Evolutionary conservation across 306 rosid genomes (phyloP), one percentile per base, ranked within the genome.

Genomic region (Chamaecrista fasciculata): DNA sequence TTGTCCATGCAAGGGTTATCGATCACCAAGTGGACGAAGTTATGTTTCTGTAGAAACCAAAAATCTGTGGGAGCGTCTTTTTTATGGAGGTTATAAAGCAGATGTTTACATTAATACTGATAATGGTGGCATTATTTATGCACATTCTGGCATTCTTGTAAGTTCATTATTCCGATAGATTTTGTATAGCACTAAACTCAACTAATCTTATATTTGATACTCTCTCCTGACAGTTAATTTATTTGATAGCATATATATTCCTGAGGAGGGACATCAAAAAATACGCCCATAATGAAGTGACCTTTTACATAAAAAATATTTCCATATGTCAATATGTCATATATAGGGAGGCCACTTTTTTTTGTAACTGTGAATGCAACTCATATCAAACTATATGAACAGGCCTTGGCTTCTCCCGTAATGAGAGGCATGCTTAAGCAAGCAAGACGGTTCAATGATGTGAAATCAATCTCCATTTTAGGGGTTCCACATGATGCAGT

Each of bases 401-500:
- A 94, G 98, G 96, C 78, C 50, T 75, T 72, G 89, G 81, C 95
- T 69, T 88, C 97, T 74, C 85, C 97, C n/a, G 97, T 82, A 33
- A 53, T 94, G 7, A 82, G 69, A 67, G 84, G 81, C 75, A 55
- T 85, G 86, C 70, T 94, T 33, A 83, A 79, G 81, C 72, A 72
- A 74, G 80, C 85, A 62, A 70, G 53, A 21, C 70, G 69, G 55
- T 62, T 5, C 26, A 70, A 61, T 11, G 63, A 79, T 26, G 73
- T 55, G 72, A 73, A 65, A 72, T 51, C 77, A 51, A 83, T 94
- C 78, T 77, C 87, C 25, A 85, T 90, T 58, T 71, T 2, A 14
- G 98, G 98, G 44, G 90, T 90, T 75, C 90, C 96, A 44, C 76
- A 79, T 57, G 82, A 82, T 15, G 92, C 89, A 24, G 97, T 94